These are phyloP conservation scores for Decorospora gaudefroyi DNA, from an alignment of 2,329 filamentous ascomycete genomes.

Conservation along the genomic window DNA sequence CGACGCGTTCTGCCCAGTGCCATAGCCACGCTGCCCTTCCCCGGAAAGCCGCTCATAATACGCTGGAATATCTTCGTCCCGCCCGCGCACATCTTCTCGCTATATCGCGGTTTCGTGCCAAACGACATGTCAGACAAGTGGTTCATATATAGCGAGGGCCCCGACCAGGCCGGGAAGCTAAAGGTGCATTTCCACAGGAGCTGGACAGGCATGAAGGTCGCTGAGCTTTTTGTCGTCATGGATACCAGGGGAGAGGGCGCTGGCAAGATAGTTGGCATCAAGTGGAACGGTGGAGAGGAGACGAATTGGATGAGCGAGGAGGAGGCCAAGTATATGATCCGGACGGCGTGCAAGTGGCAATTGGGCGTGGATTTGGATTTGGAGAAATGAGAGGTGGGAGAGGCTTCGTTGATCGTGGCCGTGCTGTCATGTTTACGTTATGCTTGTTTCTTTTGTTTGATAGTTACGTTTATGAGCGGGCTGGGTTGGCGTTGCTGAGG, in stretches of 20 bases:
- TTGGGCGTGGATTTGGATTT: constrained; percentile 33
- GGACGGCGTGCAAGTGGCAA: constrained; percentile 29
- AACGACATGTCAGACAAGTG: constrained; percentile 35
- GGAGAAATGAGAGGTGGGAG: constrained; percentile 58
- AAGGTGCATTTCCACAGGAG: constrained; percentile 44
- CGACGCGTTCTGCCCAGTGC: constrained; percentile 19
- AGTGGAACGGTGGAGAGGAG: constrained; percentile 40
- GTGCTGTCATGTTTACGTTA: too few relatives aligned
- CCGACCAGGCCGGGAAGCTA: constrained; percentile 39
- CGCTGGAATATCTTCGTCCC: constrained; percentile 42
- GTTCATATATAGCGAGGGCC: constrained; percentile 45
- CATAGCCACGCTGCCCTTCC: constrained; percentile 29
- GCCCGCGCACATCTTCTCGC: constrained; percentile 34
- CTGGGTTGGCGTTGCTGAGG: too few relatives aligned
- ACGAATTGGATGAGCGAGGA: constrained; percentile 35
- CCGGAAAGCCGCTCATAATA: constrained; percentile 23
- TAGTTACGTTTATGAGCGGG: background rate
- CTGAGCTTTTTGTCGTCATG: constrained; percentile 42
- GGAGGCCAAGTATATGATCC: constrained; percentile 38
- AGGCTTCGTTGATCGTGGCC: too few relatives aligned
- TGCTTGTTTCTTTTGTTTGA: background rate
- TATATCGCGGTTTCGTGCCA: constrained; percentile 39
- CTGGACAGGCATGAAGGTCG: constrained; percentile 42
- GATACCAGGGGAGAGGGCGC: constrained; percentile 43
- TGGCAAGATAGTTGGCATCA: constrained; percentile 43